Percentiles rank a stretch among this genome's conserved stretches.
Evolutionary conservation across 192 early-diverging fungal genomes (phyloP).

Genomic region (Podila epigama): DNA sequence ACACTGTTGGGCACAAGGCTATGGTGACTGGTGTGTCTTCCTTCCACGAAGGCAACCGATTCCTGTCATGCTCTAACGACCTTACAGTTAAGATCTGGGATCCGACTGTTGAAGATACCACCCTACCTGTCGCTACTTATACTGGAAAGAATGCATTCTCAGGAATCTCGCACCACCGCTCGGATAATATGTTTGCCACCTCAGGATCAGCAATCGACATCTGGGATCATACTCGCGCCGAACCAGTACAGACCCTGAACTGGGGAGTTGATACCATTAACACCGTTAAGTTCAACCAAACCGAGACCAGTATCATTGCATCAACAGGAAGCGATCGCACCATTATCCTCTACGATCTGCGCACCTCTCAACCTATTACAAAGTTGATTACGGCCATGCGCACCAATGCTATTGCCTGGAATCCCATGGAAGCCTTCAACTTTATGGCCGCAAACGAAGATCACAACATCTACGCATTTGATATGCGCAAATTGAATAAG

Average conservation of each 20-base stretch:
- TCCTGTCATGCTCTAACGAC: slow-evolving; percentile 94
- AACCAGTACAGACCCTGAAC: slow-evolving; percentile 81
- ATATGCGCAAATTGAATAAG: slow-evolving; percentile 94
- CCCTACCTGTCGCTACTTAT: slow-evolving; percentile 75
- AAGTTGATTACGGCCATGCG: slow-evolving; percentile 87
- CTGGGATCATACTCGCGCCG: slow-evolving; percentile 90
- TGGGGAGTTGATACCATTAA: slow-evolving; percentile 98
- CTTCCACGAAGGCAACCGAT: slow-evolving; percentile 70
- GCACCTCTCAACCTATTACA: slow-evolving; percentile 85
- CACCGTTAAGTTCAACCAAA: slow-evolving; percentile 96
- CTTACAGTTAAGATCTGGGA: slow-evolving; percentile 96
- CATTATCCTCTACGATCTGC: slow-evolving; percentile 92
- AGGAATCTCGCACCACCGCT: slow-evolving; percentile 92
- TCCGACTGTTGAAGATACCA: slow-evolving; percentile 49
- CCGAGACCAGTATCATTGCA: slow-evolving; percentile 92
- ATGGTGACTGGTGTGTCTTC: slow-evolving; percentile 87
- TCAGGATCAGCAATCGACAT: slow-evolving; percentile 86
- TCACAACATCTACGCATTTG: slow-evolving; percentile 96
- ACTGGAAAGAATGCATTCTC: slow-evolving; percentile 81
- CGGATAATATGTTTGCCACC: slow-evolving; percentile 85
- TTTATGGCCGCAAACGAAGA: slow-evolving; percentile 97
- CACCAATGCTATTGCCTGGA: slow-evolving; percentile 98
- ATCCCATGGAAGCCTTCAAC: slow-evolving; percentile 98
- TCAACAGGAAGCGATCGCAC: slow-evolving; percentile 94
- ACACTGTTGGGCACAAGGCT: slow-evolving; percentile 77